Evolutionary conservation across 345 rosid species (phyloP).

Genomic region (Populus pruinosa): DNA sequence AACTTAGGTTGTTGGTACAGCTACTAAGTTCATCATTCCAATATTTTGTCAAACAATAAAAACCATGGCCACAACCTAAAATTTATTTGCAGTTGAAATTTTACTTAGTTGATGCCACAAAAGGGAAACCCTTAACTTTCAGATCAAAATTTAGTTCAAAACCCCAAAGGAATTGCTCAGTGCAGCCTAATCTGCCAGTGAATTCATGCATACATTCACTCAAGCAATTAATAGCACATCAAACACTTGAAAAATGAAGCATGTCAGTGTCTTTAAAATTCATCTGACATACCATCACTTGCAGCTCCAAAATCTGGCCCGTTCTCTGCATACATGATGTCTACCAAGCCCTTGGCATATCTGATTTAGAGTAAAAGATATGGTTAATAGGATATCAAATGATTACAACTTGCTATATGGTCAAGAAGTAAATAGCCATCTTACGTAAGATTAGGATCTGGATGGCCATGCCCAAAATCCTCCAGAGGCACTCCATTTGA

Average conservation of each 20-base stretch:
- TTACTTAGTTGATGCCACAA: not conserved
- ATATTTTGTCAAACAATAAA: not conserved
- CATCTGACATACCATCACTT: slow-evolving; percentile 70
- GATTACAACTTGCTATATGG: slow-evolving; percentile 4
- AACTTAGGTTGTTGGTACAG: not conserved
- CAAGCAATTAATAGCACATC: slow-evolving; percentile 4
- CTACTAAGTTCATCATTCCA: not conserved
- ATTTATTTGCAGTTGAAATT: not conserved
- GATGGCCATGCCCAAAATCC: slow-evolving; percentile 98
- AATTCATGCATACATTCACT: not conserved
- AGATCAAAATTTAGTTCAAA: not conserved
- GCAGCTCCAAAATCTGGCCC: slow-evolving; percentile 97
- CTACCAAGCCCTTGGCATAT: slow-evolving; percentile 88
- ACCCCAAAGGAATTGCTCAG: not conserved
- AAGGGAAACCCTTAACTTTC: not conserved
- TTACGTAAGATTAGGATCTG: slow-evolving; percentile 95
- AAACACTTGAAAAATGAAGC: not conserved
- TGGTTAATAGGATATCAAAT: slow-evolving; percentile 10
- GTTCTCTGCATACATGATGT: slow-evolving; percentile 65
- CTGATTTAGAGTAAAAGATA: slow-evolving; percentile 40
- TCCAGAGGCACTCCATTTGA: slow-evolving; percentile 78
- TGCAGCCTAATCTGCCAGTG: not conserved
- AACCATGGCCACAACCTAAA: not conserved
- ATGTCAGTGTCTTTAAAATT: not conserved
- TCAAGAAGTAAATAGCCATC: slow-evolving; percentile 18